phyloP scores from a whole-genome alignment of 1,139 yeast genomes.

The Zygotorulaspora mrakii region DNA sequence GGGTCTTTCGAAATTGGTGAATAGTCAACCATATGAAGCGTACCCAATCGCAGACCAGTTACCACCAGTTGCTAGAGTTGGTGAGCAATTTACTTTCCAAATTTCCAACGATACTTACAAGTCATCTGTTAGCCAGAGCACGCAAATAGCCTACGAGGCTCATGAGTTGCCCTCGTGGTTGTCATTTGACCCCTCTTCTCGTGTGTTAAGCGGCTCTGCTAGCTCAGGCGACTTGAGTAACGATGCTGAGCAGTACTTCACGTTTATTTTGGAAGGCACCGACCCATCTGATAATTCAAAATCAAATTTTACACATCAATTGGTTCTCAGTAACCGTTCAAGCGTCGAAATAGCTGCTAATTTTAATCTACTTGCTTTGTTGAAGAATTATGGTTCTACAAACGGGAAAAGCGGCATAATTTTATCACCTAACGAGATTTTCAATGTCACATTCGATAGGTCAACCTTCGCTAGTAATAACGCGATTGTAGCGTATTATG shows the following conservation, averaged over 20 bases:
- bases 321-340: constrained; percentile 55
- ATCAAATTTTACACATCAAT: constrained; percentile 46
- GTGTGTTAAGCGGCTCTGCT: constrained; percentile 73
- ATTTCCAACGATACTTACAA: constrained; percentile 70
- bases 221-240: constrained; percentile 40
- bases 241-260: constrained; percentile 39
- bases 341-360: constrained; percentile 44
- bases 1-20: constrained; percentile 8
- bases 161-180: constrained; percentile 73
- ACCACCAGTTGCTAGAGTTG: constrained; percentile 81
- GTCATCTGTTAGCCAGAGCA: constrained; percentile 41
- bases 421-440: constrained; percentile 61
- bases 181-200: constrained; percentile 55
- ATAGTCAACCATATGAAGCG: constrained; percentile 50
- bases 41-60: constrained; percentile 80
- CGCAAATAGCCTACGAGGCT: constrained; percentile 52
- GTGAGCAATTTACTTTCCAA: constrained; percentile 59
- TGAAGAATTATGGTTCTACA: constrained; percentile 58
- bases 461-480: constrained; percentile 46
- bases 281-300: constrained; percentile 51
- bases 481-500: constrained; percentile 67
- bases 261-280: constrained; percentile 56
- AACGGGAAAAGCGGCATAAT: constrained; percentile 75
- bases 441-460: constrained; percentile 58
- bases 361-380: constrained; percentile 46